A percentile compares a stretch with the other conserved stretches of the same genome.
phyloP scores from a whole-genome alignment of 108 stramenopile species.

The Skeletonema tropicum region DNA sequence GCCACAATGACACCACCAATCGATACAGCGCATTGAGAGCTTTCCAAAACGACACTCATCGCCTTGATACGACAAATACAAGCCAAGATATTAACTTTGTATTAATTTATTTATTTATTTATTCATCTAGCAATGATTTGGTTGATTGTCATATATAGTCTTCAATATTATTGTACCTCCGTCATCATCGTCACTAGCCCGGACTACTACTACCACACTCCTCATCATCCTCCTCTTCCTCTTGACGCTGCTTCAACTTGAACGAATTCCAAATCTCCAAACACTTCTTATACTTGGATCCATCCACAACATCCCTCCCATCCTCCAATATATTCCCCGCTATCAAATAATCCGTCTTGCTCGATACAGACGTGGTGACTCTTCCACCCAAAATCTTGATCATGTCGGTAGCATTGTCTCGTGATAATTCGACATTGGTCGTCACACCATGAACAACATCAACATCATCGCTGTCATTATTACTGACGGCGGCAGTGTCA shows the following conservation, averaged over 20 bases:
- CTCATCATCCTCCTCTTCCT: too few relatives aligned
- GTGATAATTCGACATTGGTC: conserved; percentile 35
- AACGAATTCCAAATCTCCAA: conserved; percentile 49
- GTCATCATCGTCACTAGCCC: too few relatives aligned
- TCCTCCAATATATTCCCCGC: conserved; percentile 90
- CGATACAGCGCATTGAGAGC: too few relatives aligned
- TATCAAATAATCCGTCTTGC: conserved; percentile 90
- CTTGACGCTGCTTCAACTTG: conserved; percentile 18
- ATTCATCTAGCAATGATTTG: too few relatives aligned
- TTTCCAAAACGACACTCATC: too few relatives aligned
- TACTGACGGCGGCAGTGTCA: not conserved
- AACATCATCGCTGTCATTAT: too few relatives aligned
- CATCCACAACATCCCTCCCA: conserved; percentile 80
- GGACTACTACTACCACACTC: not conserved
- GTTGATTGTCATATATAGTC: too few relatives aligned
- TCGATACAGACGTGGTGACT: conserved; percentile 74
- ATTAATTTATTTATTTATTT: too few relatives aligned
- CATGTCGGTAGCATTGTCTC: conserved; percentile 74
- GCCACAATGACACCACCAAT: too few relatives aligned
- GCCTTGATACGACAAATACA: too few relatives aligned
- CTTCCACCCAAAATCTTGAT: conserved; percentile 84
- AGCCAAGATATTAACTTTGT: too few relatives aligned
- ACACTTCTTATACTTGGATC: conserved; percentile 81
- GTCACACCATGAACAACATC: not conserved
- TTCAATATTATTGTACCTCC: too few relatives aligned